A percentile compares a stretch with the other conserved stretches of the same genome.
Conservation (phyloP, 2,329 filamentous ascomycete genomes). For the Xylariaceae sp. region DNA sequence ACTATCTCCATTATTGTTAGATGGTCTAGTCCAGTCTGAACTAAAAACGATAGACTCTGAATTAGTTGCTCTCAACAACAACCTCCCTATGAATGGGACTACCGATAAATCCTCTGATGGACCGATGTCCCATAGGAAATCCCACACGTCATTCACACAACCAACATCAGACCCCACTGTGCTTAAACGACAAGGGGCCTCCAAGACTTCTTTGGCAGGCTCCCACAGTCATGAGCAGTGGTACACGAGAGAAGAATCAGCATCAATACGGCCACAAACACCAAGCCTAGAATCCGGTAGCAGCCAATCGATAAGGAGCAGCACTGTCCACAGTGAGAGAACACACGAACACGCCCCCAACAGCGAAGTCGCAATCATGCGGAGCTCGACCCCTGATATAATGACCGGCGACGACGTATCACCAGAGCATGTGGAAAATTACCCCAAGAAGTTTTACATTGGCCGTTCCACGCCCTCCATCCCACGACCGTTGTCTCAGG, state of each 20-base stretch:
- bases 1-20: conserved; percentile 24
- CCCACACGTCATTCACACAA: conserved; percentile 8
- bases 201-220: conserved; percentile 10
- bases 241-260: conserved; percentile 10
- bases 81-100: background rate
- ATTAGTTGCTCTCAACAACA: background rate
- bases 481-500: conserved; percentile 11
- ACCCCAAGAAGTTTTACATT: conserved; percentile 14
- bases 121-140: conserved; percentile 8
- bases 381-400: conserved; percentile 15
- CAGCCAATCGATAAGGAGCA: conserved; percentile 28
- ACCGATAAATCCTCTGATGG: conserved; percentile 8
- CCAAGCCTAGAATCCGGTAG: conserved; percentile 28
- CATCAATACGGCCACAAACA: conserved; percentile 26
- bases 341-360: conserved; percentile 15
- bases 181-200: conserved; percentile 1
- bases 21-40: background rate
- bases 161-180: conserved; percentile 10
- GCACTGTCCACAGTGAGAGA: conserved; percentile 30
- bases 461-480: conserved; percentile 16
- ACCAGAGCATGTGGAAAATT: conserved; percentile 6
- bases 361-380: conserved; percentile 13
- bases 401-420: conserved; percentile 17
- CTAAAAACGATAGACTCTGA: background rate
- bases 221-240: conserved; percentile 8